Evolutionary conservation across 2,329 filamentous ascomycete species (phyloP).

Genomic region (Knoxdaviesia proteae): DNA sequence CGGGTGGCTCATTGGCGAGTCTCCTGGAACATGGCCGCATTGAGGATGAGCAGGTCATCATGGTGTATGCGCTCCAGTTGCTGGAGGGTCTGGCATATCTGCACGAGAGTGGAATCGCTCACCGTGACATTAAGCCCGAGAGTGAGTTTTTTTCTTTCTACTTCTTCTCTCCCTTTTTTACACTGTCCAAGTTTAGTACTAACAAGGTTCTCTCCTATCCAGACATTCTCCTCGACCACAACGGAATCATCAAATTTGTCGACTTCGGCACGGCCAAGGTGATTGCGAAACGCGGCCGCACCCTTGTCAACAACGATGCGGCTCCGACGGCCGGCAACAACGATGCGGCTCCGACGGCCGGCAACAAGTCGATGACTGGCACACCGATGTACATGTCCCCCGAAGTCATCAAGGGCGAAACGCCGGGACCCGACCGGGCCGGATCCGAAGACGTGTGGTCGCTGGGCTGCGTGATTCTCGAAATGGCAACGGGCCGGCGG

Average conservation of each 20-base stretch:
- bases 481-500: slow-evolving; percentile 88
- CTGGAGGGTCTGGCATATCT: slow-evolving; percentile 86
- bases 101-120: slow-evolving; percentile 77
- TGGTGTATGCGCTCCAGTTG: slow-evolving; percentile 88
- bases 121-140: slow-evolving; percentile 95
- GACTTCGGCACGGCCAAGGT: slow-evolving; percentile 97
- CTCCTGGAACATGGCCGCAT: slow-evolving; percentile 90
- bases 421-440: slow-evolving; percentile 41
- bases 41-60: slow-evolving; percentile 92
- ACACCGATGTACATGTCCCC: slow-evolving; percentile 99
- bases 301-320: slow-evolving; percentile 40
- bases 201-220: neutral
- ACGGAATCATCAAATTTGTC: slow-evolving; percentile 97
- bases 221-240: slow-evolving; percentile 93
- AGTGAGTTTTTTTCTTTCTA: slow-evolving; percentile 35
- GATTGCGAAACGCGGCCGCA: slow-evolving; percentile 83
- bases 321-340: slow-evolving; percentile 40
- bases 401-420: slow-evolving; percentile 86
- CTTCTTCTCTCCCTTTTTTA: neutral
- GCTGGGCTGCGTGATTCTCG: slow-evolving; percentile 83
- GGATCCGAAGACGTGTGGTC: slow-evolving; percentile 93
- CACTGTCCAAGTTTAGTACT: neutral
- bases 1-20: slow-evolving; percentile 74
- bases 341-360: slow-evolving; percentile 17
- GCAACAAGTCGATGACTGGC: slow-evolving; percentile 83